phyloP scores from a whole-genome alignment of 2,329 filamentous ascomycete species.

The Trichoderma sp. region DNA sequence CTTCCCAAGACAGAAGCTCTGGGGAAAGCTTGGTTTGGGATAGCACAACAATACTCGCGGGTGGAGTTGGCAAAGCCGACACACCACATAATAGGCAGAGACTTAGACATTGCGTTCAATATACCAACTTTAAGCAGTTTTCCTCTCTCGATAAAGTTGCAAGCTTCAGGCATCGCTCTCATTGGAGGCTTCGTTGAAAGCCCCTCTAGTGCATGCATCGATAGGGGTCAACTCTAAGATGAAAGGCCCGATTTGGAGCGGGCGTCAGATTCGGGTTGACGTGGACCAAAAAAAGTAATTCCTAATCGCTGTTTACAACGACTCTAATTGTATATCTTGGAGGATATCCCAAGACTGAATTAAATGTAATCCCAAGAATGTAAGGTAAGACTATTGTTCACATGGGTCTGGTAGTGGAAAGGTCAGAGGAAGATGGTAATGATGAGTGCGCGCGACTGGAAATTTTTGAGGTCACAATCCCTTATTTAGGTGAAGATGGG shows the following conservation, averaged over 20 bases:
- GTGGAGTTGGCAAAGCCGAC: background rate
- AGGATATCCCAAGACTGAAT: background rate
- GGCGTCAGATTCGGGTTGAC: too few species aligned
- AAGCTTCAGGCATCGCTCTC: background rate
- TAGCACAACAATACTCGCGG: background rate
- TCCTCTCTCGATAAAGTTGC: background rate
- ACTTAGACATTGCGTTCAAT: background rate
- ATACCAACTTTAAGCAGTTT: background rate
- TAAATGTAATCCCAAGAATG: too few species aligned
- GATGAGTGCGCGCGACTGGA: background rate
- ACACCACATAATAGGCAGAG: background rate
- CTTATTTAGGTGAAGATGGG: background rate
- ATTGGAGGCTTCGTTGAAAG: background rate
- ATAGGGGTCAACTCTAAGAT: too few species aligned
- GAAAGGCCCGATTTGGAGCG: too few species aligned
- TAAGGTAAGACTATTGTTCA: too few species aligned
- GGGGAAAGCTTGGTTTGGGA: background rate
- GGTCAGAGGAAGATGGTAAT: background rate
- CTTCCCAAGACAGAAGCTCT: background rate
- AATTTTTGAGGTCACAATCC: accelerated
- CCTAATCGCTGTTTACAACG: too few species aligned
- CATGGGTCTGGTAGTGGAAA: background rate
- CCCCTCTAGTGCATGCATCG: too few species aligned
- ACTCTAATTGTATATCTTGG: background rate
- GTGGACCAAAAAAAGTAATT: too few species aligned